These are phyloP conservation scores for Lagenidium sp. DNA, from an alignment of 352 stramenopile species.

Conservation along the genomic window DNA sequence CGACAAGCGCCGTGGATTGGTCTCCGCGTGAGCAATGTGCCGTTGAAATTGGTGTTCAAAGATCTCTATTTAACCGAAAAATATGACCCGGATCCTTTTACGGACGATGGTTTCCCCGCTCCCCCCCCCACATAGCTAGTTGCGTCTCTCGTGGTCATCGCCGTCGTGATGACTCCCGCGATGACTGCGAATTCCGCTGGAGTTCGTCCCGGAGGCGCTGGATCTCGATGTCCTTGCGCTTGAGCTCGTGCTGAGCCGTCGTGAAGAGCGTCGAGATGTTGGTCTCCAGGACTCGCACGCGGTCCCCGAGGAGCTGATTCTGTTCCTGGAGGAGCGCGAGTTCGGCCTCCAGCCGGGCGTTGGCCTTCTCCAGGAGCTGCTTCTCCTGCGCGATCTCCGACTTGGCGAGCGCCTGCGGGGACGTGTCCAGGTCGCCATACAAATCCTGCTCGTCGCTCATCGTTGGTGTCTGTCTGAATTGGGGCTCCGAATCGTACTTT, in stretches of 20 bases:
- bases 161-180: background rate
- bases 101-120: no score
- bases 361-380: constrained; percentile 41
- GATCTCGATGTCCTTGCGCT: constrained; percentile 75
- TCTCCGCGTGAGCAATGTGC: no score
- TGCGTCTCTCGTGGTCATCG: no score
- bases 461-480: no score
- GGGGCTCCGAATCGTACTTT: no score
- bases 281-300: constrained; percentile 46
- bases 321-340: constrained; percentile 52
- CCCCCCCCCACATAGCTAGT: no score
- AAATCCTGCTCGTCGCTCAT: constrained; percentile 65
- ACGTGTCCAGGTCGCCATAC: constrained; percentile 79
- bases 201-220: constrained; percentile 45
- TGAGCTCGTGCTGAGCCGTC: constrained; percentile 66
- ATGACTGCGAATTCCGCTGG: constrained; percentile 7
- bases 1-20: no score
- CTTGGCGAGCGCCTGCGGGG: constrained; percentile 51
- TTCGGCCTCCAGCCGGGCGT: constrained; percentile 33
- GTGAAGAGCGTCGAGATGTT: constrained; percentile 73
- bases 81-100: no score
- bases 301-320: constrained; percentile 47
- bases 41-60: no score
- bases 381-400: constrained; percentile 53
- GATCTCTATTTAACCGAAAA: no score